Evolutionary conservation across 2,329 filamentous ascomycete genomes (phyloP).

Genomic region (Ustulina deusta): DNA sequence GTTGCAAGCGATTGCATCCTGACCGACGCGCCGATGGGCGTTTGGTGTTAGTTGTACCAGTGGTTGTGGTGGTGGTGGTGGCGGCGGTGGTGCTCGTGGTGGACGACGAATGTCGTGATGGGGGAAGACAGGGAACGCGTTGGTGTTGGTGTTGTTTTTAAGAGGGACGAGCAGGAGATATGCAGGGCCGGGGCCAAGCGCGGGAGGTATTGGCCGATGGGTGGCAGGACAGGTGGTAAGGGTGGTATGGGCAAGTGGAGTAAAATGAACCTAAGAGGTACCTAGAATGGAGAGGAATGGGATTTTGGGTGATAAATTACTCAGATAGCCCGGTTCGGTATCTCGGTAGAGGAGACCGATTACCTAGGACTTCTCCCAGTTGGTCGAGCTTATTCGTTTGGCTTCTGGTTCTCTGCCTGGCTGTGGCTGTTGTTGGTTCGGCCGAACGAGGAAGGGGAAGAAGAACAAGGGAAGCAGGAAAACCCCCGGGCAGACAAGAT

Average conservation of each 20-base stretch:
- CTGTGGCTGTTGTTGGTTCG: slow-evolving; percentile 5
- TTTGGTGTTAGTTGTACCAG: slow-evolving; percentile 1
- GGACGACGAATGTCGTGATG: slow-evolving; percentile 37
- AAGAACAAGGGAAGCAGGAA: slow-evolving; percentile 14
- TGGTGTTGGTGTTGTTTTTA: slow-evolving; percentile 45
- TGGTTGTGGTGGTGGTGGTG: slow-evolving; percentile 4
- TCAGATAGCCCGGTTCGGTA: slow-evolving; percentile 17
- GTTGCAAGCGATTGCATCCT: slow-evolving; percentile 44
- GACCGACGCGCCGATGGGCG: slow-evolving; percentile 35
- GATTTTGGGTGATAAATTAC: slow-evolving; percentile 22
- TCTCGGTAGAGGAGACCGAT: slow-evolving; percentile 14
- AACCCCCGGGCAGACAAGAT: slow-evolving; percentile 6
- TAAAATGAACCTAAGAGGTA: slow-evolving; percentile 21
- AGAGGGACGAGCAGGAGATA: slow-evolving; percentile 37
- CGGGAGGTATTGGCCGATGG: slow-evolving; percentile 40
- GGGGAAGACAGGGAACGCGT: slow-evolving; percentile 44
- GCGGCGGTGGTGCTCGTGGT: slow-evolving; percentile 36
- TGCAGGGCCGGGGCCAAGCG: slow-evolving; percentile 40
- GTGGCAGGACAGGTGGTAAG: slow-evolving; percentile 31
- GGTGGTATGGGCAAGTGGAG: slow-evolving; percentile 35
- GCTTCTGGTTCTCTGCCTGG: slow-evolving; percentile 9
- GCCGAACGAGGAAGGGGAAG: slow-evolving; percentile 8
- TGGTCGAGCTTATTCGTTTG: slow-evolving; percentile 10
- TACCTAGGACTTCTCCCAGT: slow-evolving; percentile 14
- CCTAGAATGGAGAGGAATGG: slow-evolving; percentile 21